Evolutionary conservation across 331 rosid genomes (phyloP), one percentile per base, ranked within the genome.

Genomic region (Quercus tomentella): DNA sequence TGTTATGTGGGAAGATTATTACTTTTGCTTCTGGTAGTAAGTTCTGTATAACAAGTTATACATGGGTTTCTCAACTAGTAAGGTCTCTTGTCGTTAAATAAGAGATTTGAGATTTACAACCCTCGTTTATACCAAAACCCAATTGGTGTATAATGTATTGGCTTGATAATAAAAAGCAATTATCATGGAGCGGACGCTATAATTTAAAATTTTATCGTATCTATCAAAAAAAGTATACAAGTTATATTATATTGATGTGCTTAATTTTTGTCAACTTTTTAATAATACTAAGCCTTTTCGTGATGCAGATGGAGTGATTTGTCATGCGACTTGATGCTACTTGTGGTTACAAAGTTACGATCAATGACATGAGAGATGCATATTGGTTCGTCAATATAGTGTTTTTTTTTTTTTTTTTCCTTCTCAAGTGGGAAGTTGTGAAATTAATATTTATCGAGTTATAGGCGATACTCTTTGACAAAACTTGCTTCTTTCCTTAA

Each of bases 291-390:
- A 25, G 63, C 56, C 9, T 25, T 78, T 57, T 57, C 11, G 56
- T 54, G 80, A n/a, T 78, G 79, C 84, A 85, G 88, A 71, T 12
- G 45, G 85, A 84, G 80, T 80, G 83, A 81, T 51, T 74, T 25
- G 49, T 62, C 26, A 70, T 57, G 20, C 14, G 56, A 52, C 7
- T 49, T 18, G 76, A 17, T 5, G 65, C 43, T 71, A 73, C 17
- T 15, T 74, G 77, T 21, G 57, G 75, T 30, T 21, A 37, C 61
- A 73, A 72, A 49, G 73, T 69, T 76, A 68, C 41, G 21, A 52
- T 58, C 79, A 66, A 67, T 16, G 68, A 33, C 65, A 74, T 17
- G n/a, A 73, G 58, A n/a, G 31, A 61, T 12, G 51, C 56, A 73
- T 17, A 71, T 62, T 14, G 22, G 63, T 67, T 37, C 17, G 5